These are phyloP conservation scores for Oryza punctata DNA, from an alignment of 176 grass and related monocot species.

Conservation along the genomic window DNA sequence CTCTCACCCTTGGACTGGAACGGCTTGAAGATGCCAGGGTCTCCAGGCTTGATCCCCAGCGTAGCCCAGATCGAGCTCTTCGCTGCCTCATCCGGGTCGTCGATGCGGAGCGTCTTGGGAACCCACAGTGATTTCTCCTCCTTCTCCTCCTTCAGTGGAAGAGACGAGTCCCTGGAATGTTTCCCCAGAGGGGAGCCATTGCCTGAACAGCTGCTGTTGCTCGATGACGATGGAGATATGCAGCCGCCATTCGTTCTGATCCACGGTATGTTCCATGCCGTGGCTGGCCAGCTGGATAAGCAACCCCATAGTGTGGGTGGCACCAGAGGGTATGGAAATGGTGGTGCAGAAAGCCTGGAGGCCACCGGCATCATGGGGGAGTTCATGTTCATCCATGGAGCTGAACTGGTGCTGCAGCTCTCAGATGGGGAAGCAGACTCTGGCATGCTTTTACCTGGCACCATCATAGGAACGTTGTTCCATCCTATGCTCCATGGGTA, in stretches of 20 bases:
- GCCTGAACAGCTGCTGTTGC: slow-evolving; percentile 67
- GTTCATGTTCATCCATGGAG: slow-evolving; percentile 58
- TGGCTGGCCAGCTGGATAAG: slow-evolving; percentile 55
- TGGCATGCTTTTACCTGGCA: slow-evolving; percentile 31
- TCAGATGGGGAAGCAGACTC: slow-evolving; percentile 41
- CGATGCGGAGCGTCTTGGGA: slow-evolving; percentile 88
- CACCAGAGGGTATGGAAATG: slow-evolving; percentile 75
- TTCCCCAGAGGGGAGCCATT: slow-evolving; percentile 82
- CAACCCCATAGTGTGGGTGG: slow-evolving; percentile 76
- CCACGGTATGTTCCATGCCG: slow-evolving; percentile 54
- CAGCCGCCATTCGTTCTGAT: slow-evolving; percentile 37
- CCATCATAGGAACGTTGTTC: slow-evolving; percentile 57
- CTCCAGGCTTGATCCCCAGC: slow-evolving; percentile 82
- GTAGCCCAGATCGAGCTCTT: slow-evolving; percentile 98
- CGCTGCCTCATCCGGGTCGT: slow-evolving; percentile 88
- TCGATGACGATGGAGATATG: slow-evolving; percentile 59
- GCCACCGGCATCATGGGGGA: slow-evolving; percentile 44
- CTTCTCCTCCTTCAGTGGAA: slow-evolving; percentile 51
- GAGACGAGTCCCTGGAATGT: slow-evolving; percentile 65
- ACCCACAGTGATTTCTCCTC: slow-evolving; percentile 79
- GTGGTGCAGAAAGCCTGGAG: slow-evolving; percentile 46
- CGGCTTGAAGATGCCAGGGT: slow-evolving; percentile 63
- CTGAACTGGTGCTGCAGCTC: slow-evolving; percentile 45
- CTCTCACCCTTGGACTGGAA: slow-evolving; percentile 66
- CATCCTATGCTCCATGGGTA: slow-evolving; percentile 76